These are phyloP conservation scores for Solanum boliviense DNA, from an alignment of 257 asterid species.

Conservation along the genomic window DNA sequence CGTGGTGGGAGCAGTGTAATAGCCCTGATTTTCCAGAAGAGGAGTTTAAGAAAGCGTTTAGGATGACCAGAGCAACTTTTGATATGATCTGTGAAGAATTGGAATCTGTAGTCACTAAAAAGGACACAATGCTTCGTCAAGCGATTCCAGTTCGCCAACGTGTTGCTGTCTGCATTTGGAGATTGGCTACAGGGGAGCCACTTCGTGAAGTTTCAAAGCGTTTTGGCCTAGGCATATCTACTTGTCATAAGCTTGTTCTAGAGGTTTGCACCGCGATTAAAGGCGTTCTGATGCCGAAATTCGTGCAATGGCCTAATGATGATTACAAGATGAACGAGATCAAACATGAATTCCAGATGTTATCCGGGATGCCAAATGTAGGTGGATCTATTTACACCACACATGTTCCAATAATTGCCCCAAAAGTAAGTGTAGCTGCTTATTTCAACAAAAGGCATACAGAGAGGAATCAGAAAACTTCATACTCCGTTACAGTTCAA, in stretches of 20 bases:
- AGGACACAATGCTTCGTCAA: constrained; percentile 73
- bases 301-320: constrained; percentile 68
- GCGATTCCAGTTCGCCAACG: constrained; percentile 91
- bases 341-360: constrained; percentile 25
- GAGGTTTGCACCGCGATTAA: constrained; percentile 72
- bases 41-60: constrained; percentile 53
- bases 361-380: constrained; percentile 47
- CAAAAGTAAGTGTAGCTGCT: constrained; percentile 42
- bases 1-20: constrained; percentile 84
- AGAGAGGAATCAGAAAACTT: constrained; percentile 65
- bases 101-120: constrained; percentile 58
- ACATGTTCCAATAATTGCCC: constrained; percentile 75
- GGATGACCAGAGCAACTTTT: constrained; percentile 68
- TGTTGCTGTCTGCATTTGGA: constrained; percentile 83
- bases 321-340: constrained; percentile 18
- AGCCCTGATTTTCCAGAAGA: constrained; percentile 60
- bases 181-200: constrained; percentile 90
- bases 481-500: constrained; percentile 69
- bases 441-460: constrained; percentile 78
- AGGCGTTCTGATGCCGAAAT: constrained; percentile 59
- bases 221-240: constrained; percentile 81
- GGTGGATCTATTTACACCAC: constrained; percentile 68
- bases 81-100: constrained; percentile 63
- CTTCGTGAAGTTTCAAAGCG: constrained; percentile 82
- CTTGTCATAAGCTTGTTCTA: constrained; percentile 80